Evolutionary conservation across 257 asterid species (phyloP).

Genomic region (Orobanche coerulescens): DNA sequence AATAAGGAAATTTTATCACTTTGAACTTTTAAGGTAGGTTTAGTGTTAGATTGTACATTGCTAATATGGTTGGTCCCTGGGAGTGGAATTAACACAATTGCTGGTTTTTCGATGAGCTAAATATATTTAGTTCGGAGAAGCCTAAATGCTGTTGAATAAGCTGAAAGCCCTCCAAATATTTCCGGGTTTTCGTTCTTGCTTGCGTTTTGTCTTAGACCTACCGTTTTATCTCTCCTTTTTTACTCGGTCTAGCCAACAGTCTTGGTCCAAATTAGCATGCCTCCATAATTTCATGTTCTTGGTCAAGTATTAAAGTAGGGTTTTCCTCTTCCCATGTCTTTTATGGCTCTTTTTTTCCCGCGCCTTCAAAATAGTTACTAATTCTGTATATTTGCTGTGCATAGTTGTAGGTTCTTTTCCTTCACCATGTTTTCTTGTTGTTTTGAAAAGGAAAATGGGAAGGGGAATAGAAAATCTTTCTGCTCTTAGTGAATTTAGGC

Average conservation of each 20-base stretch:
- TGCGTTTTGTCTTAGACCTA: too few species aligned
- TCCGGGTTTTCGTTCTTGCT: not conserved
- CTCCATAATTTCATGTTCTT: too few species aligned
- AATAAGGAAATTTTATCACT: slow-evolving; percentile 24
- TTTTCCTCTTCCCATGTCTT: slow-evolving; percentile 5
- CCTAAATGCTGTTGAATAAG: slow-evolving; percentile 9
- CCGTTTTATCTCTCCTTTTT: too few species aligned
- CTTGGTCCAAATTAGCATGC: too few species aligned
- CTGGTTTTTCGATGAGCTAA: too few species aligned
- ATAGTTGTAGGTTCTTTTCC: slow-evolving; percentile 31
- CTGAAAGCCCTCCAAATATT: not conserved
- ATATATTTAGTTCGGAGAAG: slow-evolving; percentile 12
- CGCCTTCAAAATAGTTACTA: slow-evolving; percentile 25
- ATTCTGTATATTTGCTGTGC: slow-evolving; percentile 18
- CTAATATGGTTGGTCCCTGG: slow-evolving; percentile 15
- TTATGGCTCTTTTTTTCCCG: not conserved
- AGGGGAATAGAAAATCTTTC: slow-evolving; percentile 36
- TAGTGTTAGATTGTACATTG: slow-evolving; percentile 37
- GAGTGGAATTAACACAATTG: too few species aligned
- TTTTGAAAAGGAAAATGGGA: slow-evolving; percentile 53
- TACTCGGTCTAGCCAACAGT: too few species aligned
- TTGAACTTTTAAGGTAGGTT: slow-evolving; percentile 22
- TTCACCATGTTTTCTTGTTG: slow-evolving; percentile 41
- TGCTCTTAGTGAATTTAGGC: slow-evolving; percentile 21
- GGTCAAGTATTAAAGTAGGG: too few species aligned